A percentile compares a stretch with the other conserved stretches of the same genome.
phyloP scores from a whole-genome alignment of 352 stramenopile species.

The Pythium brassicae region DNA sequence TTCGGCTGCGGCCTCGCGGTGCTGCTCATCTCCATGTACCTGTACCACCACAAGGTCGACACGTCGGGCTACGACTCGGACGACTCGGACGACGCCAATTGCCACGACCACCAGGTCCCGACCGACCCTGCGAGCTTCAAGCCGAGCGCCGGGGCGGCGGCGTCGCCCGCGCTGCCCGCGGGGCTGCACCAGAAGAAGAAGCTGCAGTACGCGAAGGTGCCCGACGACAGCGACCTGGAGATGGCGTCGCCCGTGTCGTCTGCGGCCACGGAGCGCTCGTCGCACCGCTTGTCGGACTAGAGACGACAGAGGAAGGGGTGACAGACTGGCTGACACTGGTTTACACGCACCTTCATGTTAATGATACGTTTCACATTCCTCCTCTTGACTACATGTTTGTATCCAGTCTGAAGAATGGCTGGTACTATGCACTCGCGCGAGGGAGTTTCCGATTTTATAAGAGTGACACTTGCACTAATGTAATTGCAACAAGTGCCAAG shows the following conservation, averaged over 20 bases:
- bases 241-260: slow-evolving; percentile 20
- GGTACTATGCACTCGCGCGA: not conserved
- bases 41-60: slow-evolving; percentile 78
- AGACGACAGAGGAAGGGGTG: too few species aligned
- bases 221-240: slow-evolving; percentile 24
- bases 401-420: not conserved
- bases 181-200: slow-evolving; percentile 50
- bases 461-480: not conserved
- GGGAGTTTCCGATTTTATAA: not conserved
- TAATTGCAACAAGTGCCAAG: not conserved
- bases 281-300: slow-evolving; percentile 6
- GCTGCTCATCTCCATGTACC: slow-evolving; percentile 84
- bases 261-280: not conserved
- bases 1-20: slow-evolving; percentile 78
- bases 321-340: not conserved
- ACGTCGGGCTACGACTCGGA: slow-evolving; percentile 9
- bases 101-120: not conserved
- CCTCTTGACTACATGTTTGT: not conserved
- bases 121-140: slow-evolving; percentile 9
- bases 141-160: not conserved
- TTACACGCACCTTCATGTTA: not conserved
- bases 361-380: not conserved
- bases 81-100: slow-evolving; percentile 9
- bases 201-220: slow-evolving; percentile 50
- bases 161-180: slow-evolving; percentile 16